phyloP scores from a whole-genome alignment of 31 red algal species.

The Endocladia muricata region DNA sequence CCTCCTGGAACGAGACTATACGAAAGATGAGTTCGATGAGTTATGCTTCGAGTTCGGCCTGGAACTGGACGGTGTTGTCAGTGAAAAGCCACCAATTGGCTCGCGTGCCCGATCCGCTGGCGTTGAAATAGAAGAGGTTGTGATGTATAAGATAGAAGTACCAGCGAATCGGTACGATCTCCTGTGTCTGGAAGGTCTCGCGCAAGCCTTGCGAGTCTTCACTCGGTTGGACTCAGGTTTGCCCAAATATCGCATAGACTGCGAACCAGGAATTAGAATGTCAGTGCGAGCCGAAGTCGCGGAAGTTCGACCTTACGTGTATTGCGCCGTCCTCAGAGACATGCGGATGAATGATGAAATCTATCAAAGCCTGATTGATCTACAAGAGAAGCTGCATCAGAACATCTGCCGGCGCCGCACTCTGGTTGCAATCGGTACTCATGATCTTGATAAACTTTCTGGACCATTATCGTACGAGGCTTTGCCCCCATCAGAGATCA shows the following conservation, averaged over 20 bases:
- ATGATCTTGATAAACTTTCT: slow-evolving; percentile 85
- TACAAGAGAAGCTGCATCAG: slow-evolving; percentile 98
- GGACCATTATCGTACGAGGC: slow-evolving; percentile 87
- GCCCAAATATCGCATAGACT: slow-evolving; percentile 31
- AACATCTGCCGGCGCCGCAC: slow-evolving; percentile 95
- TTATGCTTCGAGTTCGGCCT: slow-evolving; percentile 97
- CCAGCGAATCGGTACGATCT: slow-evolving; percentile 98
- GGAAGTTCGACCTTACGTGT: slow-evolving; percentile 83
- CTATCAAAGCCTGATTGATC: slow-evolving; percentile 95
- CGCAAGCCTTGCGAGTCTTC: slow-evolving; percentile 90
- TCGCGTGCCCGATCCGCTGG: slow-evolving; percentile 57
- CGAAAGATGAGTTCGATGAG: slow-evolving; percentile 88
- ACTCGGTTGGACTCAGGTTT: slow-evolving; percentile 48
- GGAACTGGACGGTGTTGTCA: slow-evolving; percentile 85
- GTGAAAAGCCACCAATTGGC: slow-evolving; percentile 61
- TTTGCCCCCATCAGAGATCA: slow-evolving; percentile 62
- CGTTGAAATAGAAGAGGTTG: slow-evolving; percentile 37
- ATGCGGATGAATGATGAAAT: slow-evolving; percentile 57
- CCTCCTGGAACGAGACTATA: slow-evolving; percentile 58
- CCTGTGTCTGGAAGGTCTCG: slow-evolving; percentile 91
- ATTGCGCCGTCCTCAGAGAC: slow-evolving; percentile 88
- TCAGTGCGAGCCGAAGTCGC: slow-evolving; percentile 42
- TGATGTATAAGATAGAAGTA: slow-evolving; percentile 94
- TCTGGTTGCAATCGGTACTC: slow-evolving; percentile 96
- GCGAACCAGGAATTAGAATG: slow-evolving; percentile 29